phyloP scores from a whole-genome alignment of 352 stramenopile species.

The Phytophthora podocarpi region DNA sequence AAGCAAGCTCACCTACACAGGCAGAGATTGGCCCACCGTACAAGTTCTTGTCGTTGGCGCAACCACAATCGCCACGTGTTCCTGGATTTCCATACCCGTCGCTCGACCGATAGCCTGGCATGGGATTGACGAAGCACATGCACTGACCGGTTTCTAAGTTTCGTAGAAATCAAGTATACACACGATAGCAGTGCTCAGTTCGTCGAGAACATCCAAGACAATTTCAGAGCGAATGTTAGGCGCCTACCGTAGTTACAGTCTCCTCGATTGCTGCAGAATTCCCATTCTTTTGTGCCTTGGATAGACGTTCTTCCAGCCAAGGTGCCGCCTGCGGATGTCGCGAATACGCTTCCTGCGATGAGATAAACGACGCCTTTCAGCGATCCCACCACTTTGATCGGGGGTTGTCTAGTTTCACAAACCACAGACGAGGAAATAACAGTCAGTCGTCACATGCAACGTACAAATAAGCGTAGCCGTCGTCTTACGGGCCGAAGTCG shows the following conservation, averaged over 20 bases:
- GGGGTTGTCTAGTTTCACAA: slow-evolving; percentile 46
- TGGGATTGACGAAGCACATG: slow-evolving; percentile 62
- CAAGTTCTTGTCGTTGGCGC: slow-evolving; percentile 79
- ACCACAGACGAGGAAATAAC: not conserved
- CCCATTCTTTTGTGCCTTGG: slow-evolving; percentile 90
- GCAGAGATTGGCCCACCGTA: slow-evolving; percentile 66
- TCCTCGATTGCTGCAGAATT: slow-evolving; percentile 88
- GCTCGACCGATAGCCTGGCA: slow-evolving; percentile 83
- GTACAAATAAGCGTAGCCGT: not conserved
- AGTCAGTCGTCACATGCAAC: slow-evolving; percentile 1
- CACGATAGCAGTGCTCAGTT: no score
- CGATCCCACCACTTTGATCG: slow-evolving; percentile 59
- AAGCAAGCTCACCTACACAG: slow-evolving; percentile 71
- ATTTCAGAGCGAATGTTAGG: no score
- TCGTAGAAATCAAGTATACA: no score
- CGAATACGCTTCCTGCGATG: slow-evolving; percentile 56
- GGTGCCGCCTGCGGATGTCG: slow-evolving; percentile 41
- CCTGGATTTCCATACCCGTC: slow-evolving; percentile 88
- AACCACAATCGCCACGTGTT: slow-evolving; percentile 92
- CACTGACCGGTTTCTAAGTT: slow-evolving; percentile 59
- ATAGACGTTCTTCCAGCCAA: slow-evolving; percentile 56
- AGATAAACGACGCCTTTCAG: slow-evolving; percentile 43
- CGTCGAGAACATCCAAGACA: no score
- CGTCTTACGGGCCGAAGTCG: slow-evolving; percentile 60
- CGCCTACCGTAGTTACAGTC: slow-evolving; percentile 71